Evolutionary conservation across 768 basidiomycete species (phyloP).

Genomic region (Myochromella boudieri): DNA sequence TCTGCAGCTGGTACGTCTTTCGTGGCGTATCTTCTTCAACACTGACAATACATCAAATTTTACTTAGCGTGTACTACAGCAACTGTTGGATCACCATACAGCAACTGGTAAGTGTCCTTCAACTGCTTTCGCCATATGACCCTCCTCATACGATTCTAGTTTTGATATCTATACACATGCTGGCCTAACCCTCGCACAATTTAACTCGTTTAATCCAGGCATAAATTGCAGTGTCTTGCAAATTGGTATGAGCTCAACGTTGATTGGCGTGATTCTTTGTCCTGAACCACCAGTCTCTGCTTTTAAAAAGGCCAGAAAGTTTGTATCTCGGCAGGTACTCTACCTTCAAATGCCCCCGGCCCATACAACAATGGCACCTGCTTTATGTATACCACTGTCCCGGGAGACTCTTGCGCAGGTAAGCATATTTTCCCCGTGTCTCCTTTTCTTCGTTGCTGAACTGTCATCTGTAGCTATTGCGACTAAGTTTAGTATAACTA

Average conservation of each 20-base stretch:
- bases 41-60: no score
- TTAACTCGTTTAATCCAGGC: slow-evolving; percentile 16
- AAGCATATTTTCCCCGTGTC: neutral
- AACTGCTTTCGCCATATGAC: neutral
- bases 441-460: neutral
- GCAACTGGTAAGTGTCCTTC: neutral
- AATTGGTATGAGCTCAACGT: slow-evolving; percentile 13
- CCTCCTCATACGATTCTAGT: neutral
- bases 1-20: no score
- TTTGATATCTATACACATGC: slow-evolving; percentile 17
- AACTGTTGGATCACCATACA: slow-evolving; percentile 3
- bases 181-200: slow-evolving; percentile 12
- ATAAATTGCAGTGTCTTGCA: slow-evolving; percentile 11
- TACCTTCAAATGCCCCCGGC: slow-evolving; percentile 9
- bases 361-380: slow-evolving; percentile 17
- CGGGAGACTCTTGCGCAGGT: slow-evolving; percentile 14
- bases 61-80: slow-evolving; percentile 1
- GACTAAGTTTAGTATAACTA: slow-evolving; percentile 16
- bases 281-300: no score
- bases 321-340: slow-evolving; percentile 16
- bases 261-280: neutral
- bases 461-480: slow-evolving; percentile 13
- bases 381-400: slow-evolving; percentile 15
- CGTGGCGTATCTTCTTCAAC: no score
- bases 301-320: slow-evolving; percentile 15